These are phyloP conservation scores for Agapanthus africanus DNA, from an alignment of 106 monocot genomes.

Conservation along the genomic window DNA sequence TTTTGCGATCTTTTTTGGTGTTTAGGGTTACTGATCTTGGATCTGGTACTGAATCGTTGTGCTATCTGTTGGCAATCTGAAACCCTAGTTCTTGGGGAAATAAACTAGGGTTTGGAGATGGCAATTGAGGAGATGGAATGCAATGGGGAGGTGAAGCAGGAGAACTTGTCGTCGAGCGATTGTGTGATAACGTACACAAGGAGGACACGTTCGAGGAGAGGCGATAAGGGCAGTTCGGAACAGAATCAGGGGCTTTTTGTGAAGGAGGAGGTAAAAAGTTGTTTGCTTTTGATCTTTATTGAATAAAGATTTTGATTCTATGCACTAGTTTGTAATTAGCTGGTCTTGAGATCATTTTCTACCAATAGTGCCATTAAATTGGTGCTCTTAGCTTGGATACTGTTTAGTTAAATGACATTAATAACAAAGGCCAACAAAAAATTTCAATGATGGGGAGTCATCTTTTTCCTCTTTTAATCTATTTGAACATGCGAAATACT, in stretches of 20 bases:
- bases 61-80: not conserved
- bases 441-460: too few species aligned
- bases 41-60: constrained; percentile 5
- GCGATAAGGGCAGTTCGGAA: not conserved
- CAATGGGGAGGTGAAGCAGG: constrained; percentile 10
- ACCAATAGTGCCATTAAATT: too few species aligned
- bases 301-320: too few species aligned
- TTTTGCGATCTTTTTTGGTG: too few species aligned
- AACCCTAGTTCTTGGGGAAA: constrained; percentile 10
- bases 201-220: constrained; percentile 8
- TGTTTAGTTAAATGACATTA: too few species aligned
- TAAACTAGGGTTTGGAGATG: constrained; percentile 10
- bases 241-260: not conserved
- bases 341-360: too few species aligned
- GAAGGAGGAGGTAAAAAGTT: constrained; percentile 4
- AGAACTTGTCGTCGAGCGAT: constrained; percentile 9
- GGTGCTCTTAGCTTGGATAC: too few species aligned
- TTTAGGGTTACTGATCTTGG: constrained; percentile 1
- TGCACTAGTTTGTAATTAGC: too few species aligned
- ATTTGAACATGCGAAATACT: too few species aligned
- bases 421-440: too few species aligned
- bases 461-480: too few species aligned
- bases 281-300: not conserved
- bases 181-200: constrained; percentile 18
- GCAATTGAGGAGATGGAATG: constrained; percentile 3